Conservation (phyloP, 2,329 filamentous ascomycete genomes). For the Penicillium sp. region DNA sequence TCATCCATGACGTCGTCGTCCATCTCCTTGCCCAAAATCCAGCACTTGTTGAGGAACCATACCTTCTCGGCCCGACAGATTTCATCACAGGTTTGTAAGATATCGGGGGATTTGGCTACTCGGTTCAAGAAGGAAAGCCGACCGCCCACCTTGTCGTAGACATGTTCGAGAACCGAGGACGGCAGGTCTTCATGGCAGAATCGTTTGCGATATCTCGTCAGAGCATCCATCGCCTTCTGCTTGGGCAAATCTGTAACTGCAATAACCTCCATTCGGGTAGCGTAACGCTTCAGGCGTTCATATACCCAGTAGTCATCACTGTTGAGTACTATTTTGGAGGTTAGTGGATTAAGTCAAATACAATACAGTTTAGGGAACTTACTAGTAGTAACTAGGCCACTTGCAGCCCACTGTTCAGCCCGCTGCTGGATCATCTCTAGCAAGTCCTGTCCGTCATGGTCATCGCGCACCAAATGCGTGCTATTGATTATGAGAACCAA, state of each 20-base stretch:
- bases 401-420: constrained; percentile 93
- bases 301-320: constrained; percentile 99
- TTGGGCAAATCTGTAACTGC: constrained; percentile 82
- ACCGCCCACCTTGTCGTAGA: constrained; percentile 86
- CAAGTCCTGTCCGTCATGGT: constrained; percentile 88
- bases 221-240: constrained; percentile 69
- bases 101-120: constrained; percentile 81
- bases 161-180: constrained; percentile 62
- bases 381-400: constrained; percentile 76
- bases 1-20: constrained; percentile 99
- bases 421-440: constrained; percentile 93
- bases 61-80: constrained; percentile 72
- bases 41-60: constrained; percentile 78
- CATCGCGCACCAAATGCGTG: constrained; percentile 84
- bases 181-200: constrained; percentile 66
- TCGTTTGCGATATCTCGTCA: constrained; percentile 75
- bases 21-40: constrained; percentile 73
- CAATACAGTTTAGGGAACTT: constrained; percentile 7
- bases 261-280: constrained; percentile 92
- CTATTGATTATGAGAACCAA: constrained; percentile 94
- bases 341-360: not conserved
- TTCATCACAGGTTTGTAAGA: constrained; percentile 72
- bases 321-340: constrained; percentile 70
- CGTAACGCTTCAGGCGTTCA: constrained; percentile 86
- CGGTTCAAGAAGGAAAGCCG: constrained; percentile 83